These are phyloP conservation scores for Nicotiana knightiana DNA, from an alignment of 257 asterid species.

Conservation along the genomic window DNA sequence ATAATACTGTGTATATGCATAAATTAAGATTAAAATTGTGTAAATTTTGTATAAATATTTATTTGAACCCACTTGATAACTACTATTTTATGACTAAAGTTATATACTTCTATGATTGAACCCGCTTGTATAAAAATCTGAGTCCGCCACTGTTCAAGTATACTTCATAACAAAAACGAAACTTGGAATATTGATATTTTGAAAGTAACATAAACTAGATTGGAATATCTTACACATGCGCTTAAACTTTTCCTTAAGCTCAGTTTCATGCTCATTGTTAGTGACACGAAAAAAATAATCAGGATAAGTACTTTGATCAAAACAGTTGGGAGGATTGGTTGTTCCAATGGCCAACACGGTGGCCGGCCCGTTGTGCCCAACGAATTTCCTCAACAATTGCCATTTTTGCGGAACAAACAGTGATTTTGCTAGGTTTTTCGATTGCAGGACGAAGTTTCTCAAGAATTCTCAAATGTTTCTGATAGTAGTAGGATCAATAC, in stretches of 20 bases:
- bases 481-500: background rate
- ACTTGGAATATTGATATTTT: background rate
- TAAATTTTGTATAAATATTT: too few relatives aligned
- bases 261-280: background rate
- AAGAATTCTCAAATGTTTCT: too few relatives aligned
- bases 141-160: background rate
- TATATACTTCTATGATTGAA: too few relatives aligned
- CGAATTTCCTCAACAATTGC: background rate
- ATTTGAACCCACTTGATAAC: too few relatives aligned
- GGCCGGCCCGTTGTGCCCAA: background rate
- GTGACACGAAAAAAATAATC: background rate
- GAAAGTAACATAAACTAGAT: background rate
- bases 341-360: conserved; percentile 12
- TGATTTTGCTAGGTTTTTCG: background rate
- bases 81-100: too few relatives aligned
- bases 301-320: background rate
- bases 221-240: background rate
- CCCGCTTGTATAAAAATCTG: too few relatives aligned
- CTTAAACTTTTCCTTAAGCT: conserved; percentile 3
- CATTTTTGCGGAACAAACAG: background rate
- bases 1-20: too few relatives aligned
- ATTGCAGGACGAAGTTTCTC: too few relatives aligned
- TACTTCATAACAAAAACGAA: background rate
- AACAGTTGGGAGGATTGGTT: background rate
- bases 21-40: too few relatives aligned